These are phyloP conservation scores for Aegilops speltoides DNA, from an alignment of 176 grass and related monocot species.

Conservation along the genomic window DNA sequence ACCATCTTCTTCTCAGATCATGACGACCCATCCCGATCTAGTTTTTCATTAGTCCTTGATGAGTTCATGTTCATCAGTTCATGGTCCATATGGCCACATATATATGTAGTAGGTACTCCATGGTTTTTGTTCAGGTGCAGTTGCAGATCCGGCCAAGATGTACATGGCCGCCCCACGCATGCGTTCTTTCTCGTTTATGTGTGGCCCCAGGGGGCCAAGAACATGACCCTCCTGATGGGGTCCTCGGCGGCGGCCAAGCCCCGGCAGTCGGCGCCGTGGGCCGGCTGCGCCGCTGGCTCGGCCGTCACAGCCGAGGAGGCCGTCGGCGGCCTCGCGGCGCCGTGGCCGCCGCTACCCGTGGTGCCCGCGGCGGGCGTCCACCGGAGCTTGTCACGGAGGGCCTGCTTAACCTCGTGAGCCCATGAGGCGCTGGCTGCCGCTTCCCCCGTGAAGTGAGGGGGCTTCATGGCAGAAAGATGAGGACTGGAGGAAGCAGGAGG, in stretches of 20 bases:
- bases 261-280: conserved; percentile 59
- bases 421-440: conserved; percentile 41
- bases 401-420: conserved; percentile 80
- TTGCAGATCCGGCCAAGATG: conserved; percentile 38
- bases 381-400: conserved; percentile 78
- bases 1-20: not conserved
- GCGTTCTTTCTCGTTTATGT: conserved; percentile 59
- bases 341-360: not conserved
- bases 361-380: conserved; percentile 18
- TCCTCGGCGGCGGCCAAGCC: conserved; percentile 45
- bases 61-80: conserved; percentile 42
- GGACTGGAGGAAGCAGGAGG: not conserved
- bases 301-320: not conserved
- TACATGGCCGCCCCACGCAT: too few relatives aligned
- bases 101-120: not conserved
- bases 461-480: conserved; percentile 47
- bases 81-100: conserved; percentile 23
- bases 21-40: conserved; percentile 10
- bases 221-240: conserved; percentile 92
- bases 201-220: conserved; percentile 94
- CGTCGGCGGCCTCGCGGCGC: conserved; percentile 31
- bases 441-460: conserved; percentile 56
- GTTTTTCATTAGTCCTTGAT: conserved; percentile 10
- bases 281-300: not conserved
- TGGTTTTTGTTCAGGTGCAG: conserved; percentile 25